phyloP scores from a whole-genome alignment of 129 eudicot species.

The Tagetes erecta region DNA sequence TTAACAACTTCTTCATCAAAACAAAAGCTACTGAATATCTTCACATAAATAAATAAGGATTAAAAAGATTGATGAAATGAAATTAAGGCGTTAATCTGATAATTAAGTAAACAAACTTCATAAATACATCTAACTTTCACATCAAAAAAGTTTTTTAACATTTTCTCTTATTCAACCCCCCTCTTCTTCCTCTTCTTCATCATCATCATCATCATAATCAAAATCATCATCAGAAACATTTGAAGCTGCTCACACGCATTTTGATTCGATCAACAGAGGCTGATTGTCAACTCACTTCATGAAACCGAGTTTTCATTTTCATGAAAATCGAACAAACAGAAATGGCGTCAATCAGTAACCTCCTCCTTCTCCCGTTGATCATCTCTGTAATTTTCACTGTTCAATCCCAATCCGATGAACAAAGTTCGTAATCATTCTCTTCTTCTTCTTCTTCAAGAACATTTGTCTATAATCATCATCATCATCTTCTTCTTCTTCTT shows the following conservation, averaged over 20 bases:
- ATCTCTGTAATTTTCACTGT: neutral
- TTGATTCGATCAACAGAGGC: conserved; percentile 1
- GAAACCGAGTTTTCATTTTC: conserved; percentile 15
- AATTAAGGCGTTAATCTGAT: too few relatives aligned
- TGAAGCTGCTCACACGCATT: neutral
- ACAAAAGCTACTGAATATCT: too few relatives aligned
- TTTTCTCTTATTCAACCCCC: neutral
- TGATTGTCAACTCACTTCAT: neutral
- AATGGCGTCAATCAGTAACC: conserved; percentile 28
- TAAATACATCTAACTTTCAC: neutral
- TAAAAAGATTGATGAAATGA: too few relatives aligned
- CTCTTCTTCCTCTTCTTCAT: neutral
- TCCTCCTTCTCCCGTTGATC: conserved; percentile 20
- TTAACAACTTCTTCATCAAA: too few relatives aligned
- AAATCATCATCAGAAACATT: neutral
- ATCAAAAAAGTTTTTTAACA: neutral
- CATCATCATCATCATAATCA: neutral
- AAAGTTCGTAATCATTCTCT: conserved; percentile 17
- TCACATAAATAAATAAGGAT: too few relatives aligned
- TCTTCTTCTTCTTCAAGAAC: neutral
- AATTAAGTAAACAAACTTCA: too few relatives aligned
- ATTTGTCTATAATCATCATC: neutral
- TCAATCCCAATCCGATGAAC: conserved; percentile 30
- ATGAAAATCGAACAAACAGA: conserved; percentile 12
- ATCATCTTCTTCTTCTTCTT: neutral